Conservation (phyloP, 2,329 filamentous ascomycete genomes). For the Leptographium wingfieldii region DNA sequence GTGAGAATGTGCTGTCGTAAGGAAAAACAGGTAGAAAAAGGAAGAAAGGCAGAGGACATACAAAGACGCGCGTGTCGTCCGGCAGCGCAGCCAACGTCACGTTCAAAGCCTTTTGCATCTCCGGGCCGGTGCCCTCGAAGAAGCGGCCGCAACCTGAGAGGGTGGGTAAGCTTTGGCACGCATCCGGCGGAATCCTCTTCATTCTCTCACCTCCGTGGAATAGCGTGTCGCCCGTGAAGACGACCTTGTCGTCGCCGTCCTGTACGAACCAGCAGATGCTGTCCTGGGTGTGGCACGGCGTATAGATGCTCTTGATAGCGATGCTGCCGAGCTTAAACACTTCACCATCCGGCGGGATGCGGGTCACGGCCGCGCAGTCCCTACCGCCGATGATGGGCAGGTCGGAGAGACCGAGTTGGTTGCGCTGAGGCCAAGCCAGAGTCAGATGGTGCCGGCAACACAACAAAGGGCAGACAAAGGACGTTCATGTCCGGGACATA, state of each 20-base stretch:
- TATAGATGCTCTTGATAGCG: conserved; percentile 76
- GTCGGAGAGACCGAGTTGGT: conserved; percentile 40
- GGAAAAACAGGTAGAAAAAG: not conserved
- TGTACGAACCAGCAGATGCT: conserved; percentile 93
- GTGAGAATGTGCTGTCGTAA: not conserved
- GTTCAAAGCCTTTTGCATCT: conserved; percentile 93
- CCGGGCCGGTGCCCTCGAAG: conserved; percentile 77
- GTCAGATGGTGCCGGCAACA: not conserved
- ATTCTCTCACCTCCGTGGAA: conserved; percentile 65
- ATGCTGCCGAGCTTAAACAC: conserved; percentile 76
- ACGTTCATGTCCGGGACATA: conserved; percentile 20
- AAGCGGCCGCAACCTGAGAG: conserved; percentile 75
- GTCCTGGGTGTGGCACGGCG: conserved; percentile 95
- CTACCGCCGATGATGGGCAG: conserved; percentile 78
- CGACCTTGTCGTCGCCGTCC: conserved; percentile 60
- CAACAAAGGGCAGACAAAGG: not conserved
- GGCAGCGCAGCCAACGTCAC: conserved; percentile 68
- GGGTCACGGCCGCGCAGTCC: conserved; percentile 63
- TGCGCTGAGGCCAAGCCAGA: conserved; percentile 15
- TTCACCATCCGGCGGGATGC: conserved; percentile 62
- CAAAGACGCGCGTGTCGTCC: conserved; percentile 84
- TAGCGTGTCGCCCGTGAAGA: conserved; percentile 93
- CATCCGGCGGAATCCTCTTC: not conserved
- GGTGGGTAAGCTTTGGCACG: not conserved
- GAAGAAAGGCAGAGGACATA: conserved; percentile 28